Evolutionary conservation across 2,329 filamentous ascomycete species (phyloP), one percentile per base, ranked within the genome.

Genomic region (Aspergillus fructus): DNA sequence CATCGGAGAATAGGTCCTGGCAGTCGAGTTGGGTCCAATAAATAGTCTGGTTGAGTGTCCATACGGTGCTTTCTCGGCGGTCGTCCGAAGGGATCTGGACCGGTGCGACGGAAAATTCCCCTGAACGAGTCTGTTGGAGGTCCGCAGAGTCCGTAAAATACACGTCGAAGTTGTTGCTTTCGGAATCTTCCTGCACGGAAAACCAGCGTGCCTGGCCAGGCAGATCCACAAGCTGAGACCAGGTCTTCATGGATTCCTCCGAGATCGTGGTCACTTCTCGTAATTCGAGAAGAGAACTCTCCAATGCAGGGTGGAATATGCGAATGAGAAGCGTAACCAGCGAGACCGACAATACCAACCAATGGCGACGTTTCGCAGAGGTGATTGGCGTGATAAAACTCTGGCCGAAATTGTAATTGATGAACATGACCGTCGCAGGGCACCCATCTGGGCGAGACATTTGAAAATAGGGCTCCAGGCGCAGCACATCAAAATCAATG

Each of bases 401-500:
- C 50, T 73, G 70, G n/a, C 70, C 70, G 34, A 72, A 73, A 42
- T 71, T 73, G 50, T 73, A 73, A 49, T 73, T 73, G 64, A 70
- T 72, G 46, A 73, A 73, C 3, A 73, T 60, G 5, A 71, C 66
- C 1, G 62, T 64, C 23, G 72, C 72, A 4, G 71, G 68, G 17
- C 69, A 68, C 1, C 72, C 72, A 11, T 67, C 62, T 7, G 70
- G 68, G 13, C 64, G 62, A 4, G 72, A 71, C 33, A 74, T 55
- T 51, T 74, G 79, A 48, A 81, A 81, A 58, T 76, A 81, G 2
- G 79, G 78, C 48, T 81, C 79, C 17, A 81, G 64, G 5, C 79
- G 78, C 51, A 81, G 76, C 19, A 81, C 78, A 58, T 81, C 79
- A 52, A 77, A 81, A 55, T 81, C 79, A 12, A 78, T 72, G 55